Conservation (phyloP, 2,329 filamentous ascomycete species). For the Cylindrodendrum hubeiense region DNA sequence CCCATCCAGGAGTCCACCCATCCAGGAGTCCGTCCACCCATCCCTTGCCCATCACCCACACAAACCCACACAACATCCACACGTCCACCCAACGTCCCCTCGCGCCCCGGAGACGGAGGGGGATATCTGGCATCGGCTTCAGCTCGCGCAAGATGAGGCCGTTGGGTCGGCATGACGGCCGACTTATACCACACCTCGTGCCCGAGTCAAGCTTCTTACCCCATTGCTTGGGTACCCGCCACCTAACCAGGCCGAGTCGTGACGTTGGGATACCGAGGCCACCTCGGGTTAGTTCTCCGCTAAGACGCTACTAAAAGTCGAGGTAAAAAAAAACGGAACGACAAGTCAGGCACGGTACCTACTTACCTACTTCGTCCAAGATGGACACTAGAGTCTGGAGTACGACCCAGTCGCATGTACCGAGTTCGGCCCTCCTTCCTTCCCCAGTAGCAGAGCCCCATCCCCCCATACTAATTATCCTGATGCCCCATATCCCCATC, state of each 20-base stretch:
- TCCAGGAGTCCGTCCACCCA: background rate
- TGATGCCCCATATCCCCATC: conserved; percentile 33
- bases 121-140: background rate
- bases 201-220: background rate
- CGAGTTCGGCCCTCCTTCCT: conserved; percentile 32
- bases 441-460: conserved; percentile 41
- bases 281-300: background rate
- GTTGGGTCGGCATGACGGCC: background rate
- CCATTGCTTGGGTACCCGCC: background rate
- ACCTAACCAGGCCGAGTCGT: background rate
- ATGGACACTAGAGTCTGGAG: background rate
- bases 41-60: background rate
- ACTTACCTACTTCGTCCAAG: background rate
- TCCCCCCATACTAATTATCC: conserved; percentile 36
- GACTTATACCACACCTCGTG: too few relatives aligned
- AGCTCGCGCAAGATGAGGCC: background rate
- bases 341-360: conserved; percentile 2
- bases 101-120: too few relatives aligned
- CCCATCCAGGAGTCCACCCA: conserved; percentile 16
- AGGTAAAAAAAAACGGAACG: background rate
- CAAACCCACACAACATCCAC: background rate
- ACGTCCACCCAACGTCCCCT: background rate
- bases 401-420: conserved; percentile 22
- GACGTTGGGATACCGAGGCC: background rate
- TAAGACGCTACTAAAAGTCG: background rate